Conservation (phyloP, 805 yeast species). For the Candida caryicola region DNA sequence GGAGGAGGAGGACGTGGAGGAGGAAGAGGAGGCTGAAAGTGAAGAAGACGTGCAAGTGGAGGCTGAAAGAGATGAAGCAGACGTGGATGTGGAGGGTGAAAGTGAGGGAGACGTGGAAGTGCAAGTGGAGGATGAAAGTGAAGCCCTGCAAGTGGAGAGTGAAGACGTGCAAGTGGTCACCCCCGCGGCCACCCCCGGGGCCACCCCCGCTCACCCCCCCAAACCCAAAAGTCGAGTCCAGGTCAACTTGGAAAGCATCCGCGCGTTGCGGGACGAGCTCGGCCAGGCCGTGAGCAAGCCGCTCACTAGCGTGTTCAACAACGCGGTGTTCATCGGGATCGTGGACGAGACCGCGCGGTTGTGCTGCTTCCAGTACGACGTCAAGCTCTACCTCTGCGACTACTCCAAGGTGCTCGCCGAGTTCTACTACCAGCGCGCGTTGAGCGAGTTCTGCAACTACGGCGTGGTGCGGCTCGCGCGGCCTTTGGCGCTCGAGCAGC, state of each 20-base stretch:
- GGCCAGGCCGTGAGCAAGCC: slow-evolving; percentile 45
- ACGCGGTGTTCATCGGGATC: slow-evolving; percentile 75
- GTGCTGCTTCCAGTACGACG: slow-evolving; percentile 82
- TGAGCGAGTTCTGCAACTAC: slow-evolving; percentile 77
- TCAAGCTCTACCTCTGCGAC: slow-evolving; percentile 73
- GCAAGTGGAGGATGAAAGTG: not conserved
- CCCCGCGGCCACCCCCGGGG: not conserved
- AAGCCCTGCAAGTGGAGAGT: not conserved
- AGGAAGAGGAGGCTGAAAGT: not conserved
- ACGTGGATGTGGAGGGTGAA: not conserved
- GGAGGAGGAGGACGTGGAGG: not conserved
- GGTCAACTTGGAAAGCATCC: slow-evolving; percentile 58
- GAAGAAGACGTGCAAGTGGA: not conserved
- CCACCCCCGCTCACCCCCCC: not conserved
- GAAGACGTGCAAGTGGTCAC: too few relatives aligned
- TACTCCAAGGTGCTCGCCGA: slow-evolving; percentile 67
- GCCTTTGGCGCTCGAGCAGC: slow-evolving; percentile 24
- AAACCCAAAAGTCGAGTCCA: slow-evolving; percentile 19
- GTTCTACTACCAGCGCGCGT: slow-evolving; percentile 76
- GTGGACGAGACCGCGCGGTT: slow-evolving; percentile 70
- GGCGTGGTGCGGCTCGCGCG: slow-evolving; percentile 44
- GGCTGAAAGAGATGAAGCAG: not conserved
- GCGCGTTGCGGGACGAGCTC: slow-evolving; percentile 51
- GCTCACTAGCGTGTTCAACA: slow-evolving; percentile 65
- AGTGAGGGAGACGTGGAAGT: not conserved